phyloP scores from a whole-genome alignment of 176 grass and related monocot genomes.

The Hyparrhenia diplandra region DNA sequence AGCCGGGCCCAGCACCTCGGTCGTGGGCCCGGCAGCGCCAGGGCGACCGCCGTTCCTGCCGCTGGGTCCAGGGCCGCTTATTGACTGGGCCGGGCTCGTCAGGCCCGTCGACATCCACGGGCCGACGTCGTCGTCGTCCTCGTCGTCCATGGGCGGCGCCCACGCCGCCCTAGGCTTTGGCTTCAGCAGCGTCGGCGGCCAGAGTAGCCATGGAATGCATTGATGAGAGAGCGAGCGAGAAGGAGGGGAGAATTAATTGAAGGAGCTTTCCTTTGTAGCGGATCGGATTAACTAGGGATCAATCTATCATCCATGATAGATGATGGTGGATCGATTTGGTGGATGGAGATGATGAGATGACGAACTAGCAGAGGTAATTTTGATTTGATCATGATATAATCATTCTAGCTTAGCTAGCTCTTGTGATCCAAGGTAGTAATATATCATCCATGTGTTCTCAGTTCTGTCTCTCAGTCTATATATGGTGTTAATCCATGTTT shows the following conservation, averaged over 20 bases:
- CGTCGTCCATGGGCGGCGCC: conserved; percentile 69
- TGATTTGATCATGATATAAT: conserved; percentile 30
- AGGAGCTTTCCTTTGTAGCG: neutral
- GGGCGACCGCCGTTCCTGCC: conserved; percentile 33
- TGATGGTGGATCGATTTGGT: neutral
- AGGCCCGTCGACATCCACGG: conserved; percentile 53
- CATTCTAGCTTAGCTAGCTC: conserved; percentile 12
- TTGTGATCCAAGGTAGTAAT: neutral
- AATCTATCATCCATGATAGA: neutral
- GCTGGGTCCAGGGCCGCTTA: conserved; percentile 23
- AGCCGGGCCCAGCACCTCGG: conserved; percentile 34
- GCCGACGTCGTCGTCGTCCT: conserved; percentile 70
- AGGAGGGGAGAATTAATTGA: neutral
- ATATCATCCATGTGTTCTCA: neutral
- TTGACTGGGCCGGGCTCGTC: conserved; percentile 35
- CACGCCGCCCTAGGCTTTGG: conserved; percentile 59
- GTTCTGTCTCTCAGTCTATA: neutral
- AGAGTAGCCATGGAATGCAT: conserved; percentile 66
- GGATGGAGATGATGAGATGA: conserved; percentile 25
- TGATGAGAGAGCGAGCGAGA: conserved; percentile 1
- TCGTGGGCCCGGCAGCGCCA: neutral
- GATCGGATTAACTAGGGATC: conserved; percentile 36
- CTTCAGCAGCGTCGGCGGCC: conserved; percentile 33
- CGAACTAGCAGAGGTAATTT: conserved; percentile 66
- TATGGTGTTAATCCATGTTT: conserved; percentile 17